These are phyloP conservation scores for Trypanosoma grayi DNA, from an alignment of 208 protist genomes.

Conservation along the genomic window DNA sequence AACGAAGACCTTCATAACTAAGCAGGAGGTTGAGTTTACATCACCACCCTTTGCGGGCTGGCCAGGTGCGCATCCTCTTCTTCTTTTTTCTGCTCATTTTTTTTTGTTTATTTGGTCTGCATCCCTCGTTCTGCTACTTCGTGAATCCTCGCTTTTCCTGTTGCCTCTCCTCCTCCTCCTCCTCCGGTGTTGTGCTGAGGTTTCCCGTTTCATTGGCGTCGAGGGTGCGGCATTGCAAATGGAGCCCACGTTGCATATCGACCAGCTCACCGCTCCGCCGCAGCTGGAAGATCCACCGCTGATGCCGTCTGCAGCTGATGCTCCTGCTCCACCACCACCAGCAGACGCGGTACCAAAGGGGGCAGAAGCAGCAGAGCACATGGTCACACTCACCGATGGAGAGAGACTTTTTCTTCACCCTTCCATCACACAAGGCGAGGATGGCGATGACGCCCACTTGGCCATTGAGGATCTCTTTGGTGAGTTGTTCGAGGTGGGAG, in stretches of 20 bases:
- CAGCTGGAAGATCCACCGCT: background rate
- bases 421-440: background rate
- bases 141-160: too few relatives aligned
- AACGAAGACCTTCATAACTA: conserved; percentile 79
- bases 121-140: too few relatives aligned
- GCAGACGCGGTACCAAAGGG: conserved; percentile 6
- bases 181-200: too few relatives aligned
- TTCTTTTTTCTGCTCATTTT: conserved; percentile 22
- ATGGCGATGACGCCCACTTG: conserved; percentile 11
- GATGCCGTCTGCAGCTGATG: background rate
- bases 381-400: background rate
- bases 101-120: conserved; percentile 10
- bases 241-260: conserved; percentile 20
- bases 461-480: conserved; percentile 63
- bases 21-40: background rate
- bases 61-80: conserved; percentile 15
- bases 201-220: too few relatives aligned
- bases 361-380: background rate
- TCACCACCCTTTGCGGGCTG: too few relatives aligned
- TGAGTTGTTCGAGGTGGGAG: conserved; percentile 43
- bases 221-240: background rate
- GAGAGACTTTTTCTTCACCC: conserved; percentile 3
- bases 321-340: background rate
- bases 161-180: too few relatives aligned
- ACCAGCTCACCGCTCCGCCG: conserved; percentile 2